Percentiles rank a stretch among this genome's conserved stretches.
Evolutionary conservation across 2,329 filamentous ascomycete genomes (phyloP).

Genomic region (Aspergillus sp.): DNA sequence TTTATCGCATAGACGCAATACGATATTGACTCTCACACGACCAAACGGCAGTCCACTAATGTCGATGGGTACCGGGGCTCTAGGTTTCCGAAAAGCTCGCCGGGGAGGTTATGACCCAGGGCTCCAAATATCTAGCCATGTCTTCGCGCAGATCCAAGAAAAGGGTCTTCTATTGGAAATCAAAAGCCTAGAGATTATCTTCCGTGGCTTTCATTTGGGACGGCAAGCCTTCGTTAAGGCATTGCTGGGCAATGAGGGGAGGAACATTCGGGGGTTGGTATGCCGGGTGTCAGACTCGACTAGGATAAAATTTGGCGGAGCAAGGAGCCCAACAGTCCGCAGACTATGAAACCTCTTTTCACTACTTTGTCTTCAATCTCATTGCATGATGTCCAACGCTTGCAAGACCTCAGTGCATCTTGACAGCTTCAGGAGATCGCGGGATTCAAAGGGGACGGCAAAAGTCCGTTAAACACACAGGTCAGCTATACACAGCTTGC

Average conservation of each 20-base stretch:
- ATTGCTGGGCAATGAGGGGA: slow-evolving; percentile 81
- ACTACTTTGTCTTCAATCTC: background rate
- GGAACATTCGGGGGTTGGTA: slow-evolving; percentile 71
- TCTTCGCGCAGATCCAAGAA: slow-evolving; percentile 82
- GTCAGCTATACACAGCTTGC: too few species aligned
- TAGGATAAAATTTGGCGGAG: slow-evolving; percentile 92
- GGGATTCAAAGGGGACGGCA: background rate
- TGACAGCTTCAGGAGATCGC: background rate
- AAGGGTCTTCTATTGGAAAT: slow-evolving; percentile 76
- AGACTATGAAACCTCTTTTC: slow-evolving; percentile 55
- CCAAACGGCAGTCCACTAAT: slow-evolving; percentile 78
- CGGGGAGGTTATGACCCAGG: slow-evolving; percentile 85
- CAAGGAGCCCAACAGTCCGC: slow-evolving; percentile 78
- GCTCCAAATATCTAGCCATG: slow-evolving; percentile 83
- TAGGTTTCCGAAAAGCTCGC: slow-evolving; percentile 84
- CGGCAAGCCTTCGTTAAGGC: slow-evolving; percentile 89
- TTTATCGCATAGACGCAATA: slow-evolving; percentile 88
- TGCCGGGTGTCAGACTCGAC: slow-evolving; percentile 80
- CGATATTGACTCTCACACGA: slow-evolving; percentile 84
- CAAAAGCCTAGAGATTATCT: slow-evolving; percentile 71
- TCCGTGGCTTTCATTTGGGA: slow-evolving; percentile 82
- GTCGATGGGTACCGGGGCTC: slow-evolving; percentile 77
- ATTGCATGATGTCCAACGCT: background rate
- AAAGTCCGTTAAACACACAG: background rate
- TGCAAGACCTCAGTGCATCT: background rate